Base-by-base conservation (phyloP, 176 grass and related monocot genomes). In the Dendrocalamus sinicus region DNA sequence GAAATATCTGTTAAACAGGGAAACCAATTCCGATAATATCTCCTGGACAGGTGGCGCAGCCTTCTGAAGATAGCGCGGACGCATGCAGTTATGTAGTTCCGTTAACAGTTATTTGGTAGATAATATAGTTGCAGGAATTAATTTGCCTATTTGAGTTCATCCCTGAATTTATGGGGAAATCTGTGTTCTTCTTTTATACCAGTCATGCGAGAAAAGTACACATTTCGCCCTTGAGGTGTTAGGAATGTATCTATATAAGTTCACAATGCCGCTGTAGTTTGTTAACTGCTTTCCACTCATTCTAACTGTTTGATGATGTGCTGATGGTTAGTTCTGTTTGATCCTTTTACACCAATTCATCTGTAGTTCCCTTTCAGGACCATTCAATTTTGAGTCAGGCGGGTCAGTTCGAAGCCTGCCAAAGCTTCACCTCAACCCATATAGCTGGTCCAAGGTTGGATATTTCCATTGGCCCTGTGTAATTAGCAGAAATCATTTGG, bases 391-490 rank as follows among this genome's bases (percentile, higher is more conserved):
- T 55, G 84, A 94, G 84, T 82, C 84, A 5, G 89, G 87, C 4
- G 75, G 75, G 32, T 91, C 90, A 12, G 47, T 48, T 23, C 45
- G 26, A 7, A 93, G 74, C 62, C 66, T 97, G 28, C 95, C 95
- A 51, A 89, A 93, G 90, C 95, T 97, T 53, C 95, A 94, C 60
- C 89, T 97, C 74, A 94, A 97, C 58, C 89, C 92, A 12, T 97
- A 94, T 39, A 93, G 87, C 84, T 94, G 95, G 95, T 97, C 95
- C 40, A 97, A 97, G 93, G 95, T 97, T 79, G 19, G 45, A 32
- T 22, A 35, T 41, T 80, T 70, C 43, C 12, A 3, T 54, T 48
- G 23, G 45, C 19, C 24, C 20, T 64, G 4, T 15, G 10, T 5
- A 73, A 70, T 61, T 17, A 45, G 9, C 39, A 39, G 48, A 23